Percentiles rank a stretch among this genome's conserved stretches.
phyloP scores from a whole-genome alignment of 1,139 yeast species.

The Debaryomyces sp. region DNA sequence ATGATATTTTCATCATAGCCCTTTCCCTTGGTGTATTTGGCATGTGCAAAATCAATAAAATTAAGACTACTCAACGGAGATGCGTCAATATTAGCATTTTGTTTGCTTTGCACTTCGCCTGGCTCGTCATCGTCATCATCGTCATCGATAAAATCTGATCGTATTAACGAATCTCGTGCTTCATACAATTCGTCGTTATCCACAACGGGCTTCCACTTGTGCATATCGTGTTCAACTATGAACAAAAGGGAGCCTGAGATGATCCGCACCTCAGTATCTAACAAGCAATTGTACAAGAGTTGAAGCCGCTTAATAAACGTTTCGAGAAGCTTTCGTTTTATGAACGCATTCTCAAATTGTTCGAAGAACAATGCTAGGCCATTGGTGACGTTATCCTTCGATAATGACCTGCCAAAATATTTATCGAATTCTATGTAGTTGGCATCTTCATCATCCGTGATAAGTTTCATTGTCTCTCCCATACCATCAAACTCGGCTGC shows the following conservation, averaged over 20 bases:
- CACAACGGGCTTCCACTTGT: slow-evolving; percentile 43
- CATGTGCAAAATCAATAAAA: slow-evolving; percentile 90
- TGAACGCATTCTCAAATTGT: slow-evolving; percentile 23
- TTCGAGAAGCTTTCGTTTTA: slow-evolving; percentile 28
- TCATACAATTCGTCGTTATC: slow-evolving; percentile 27
- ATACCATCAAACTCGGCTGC: slow-evolving; percentile 18
- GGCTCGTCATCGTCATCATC: slow-evolving; percentile 36
- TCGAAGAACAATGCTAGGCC: slow-evolving; percentile 60
- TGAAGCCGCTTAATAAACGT: slow-evolving; percentile 61
- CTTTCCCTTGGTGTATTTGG: slow-evolving; percentile 59
- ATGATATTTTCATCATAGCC: slow-evolving; percentile 76
- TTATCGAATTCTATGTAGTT: slow-evolving; percentile 61
- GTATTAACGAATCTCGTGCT: slow-evolving; percentile 42
- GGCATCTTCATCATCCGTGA: slow-evolving; percentile 19
- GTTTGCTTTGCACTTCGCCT: slow-evolving; percentile 28
- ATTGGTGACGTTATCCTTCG: slow-evolving; percentile 40
- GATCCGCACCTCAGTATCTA: slow-evolving; percentile 64
- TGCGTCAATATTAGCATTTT: slow-evolving; percentile 16
- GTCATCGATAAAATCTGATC: slow-evolving; percentile 28
- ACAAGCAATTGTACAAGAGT: slow-evolving; percentile 62
- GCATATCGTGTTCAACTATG: slow-evolving; percentile 68
- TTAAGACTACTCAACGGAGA: slow-evolving; percentile 50
- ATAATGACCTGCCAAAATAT: slow-evolving; percentile 66
- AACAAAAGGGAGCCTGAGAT: slow-evolving; percentile 76
- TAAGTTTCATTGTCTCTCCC: slow-evolving; percentile 16